A percentile compares a stretch with the other conserved stretches of the same genome.
These are phyloP conservation scores for Colletotrichum plurivorum DNA, from an alignment of 2,329 filamentous ascomycete genomes.

Conservation along the genomic window DNA sequence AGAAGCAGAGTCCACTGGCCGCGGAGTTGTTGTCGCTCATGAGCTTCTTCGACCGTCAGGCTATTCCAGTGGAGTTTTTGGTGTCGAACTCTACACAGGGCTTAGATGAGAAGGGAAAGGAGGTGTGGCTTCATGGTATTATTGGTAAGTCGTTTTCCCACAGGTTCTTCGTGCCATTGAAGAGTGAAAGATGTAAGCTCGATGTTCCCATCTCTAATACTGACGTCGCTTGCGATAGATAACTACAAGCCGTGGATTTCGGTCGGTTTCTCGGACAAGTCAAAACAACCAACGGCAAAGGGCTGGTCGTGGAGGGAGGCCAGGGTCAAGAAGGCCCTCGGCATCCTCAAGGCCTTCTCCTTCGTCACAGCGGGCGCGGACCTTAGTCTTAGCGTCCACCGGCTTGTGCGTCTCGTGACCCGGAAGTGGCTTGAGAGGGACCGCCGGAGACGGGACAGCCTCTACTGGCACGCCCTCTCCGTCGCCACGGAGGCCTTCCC, in stretches of 20 bases:
- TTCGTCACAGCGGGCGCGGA: background rate
- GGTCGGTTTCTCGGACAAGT: background rate
- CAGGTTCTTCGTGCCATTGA: too few species aligned
- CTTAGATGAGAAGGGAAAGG: constrained; percentile 13
- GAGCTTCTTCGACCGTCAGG: constrained; percentile 61
- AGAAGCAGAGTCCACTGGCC: constrained; percentile 48
- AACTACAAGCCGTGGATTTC: background rate
- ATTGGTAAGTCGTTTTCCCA: background rate
- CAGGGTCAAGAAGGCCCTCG: constrained; percentile 11
- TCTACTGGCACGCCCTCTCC: constrained; percentile 39
- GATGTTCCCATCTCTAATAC: too few species aligned
- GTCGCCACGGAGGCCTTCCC: constrained; percentile 42
- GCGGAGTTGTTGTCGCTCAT: constrained; percentile 59
- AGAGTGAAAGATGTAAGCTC: too few species aligned
- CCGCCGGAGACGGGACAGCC: background rate
- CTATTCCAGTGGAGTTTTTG: constrained; percentile 54
- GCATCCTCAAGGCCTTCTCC: constrained; percentile 8
- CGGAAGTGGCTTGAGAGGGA: constrained; percentile 11
- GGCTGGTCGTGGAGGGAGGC: background rate
- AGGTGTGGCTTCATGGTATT: background rate
- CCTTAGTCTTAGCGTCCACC: constrained; percentile 47
- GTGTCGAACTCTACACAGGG: constrained; percentile 5
- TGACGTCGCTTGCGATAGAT: too few species aligned
- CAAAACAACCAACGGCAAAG: background rate
- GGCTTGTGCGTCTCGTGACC: constrained; percentile 8